phyloP scores from a whole-genome alignment of 768 basidiomycete species.

The Glaciozyma martinii region DNA sequence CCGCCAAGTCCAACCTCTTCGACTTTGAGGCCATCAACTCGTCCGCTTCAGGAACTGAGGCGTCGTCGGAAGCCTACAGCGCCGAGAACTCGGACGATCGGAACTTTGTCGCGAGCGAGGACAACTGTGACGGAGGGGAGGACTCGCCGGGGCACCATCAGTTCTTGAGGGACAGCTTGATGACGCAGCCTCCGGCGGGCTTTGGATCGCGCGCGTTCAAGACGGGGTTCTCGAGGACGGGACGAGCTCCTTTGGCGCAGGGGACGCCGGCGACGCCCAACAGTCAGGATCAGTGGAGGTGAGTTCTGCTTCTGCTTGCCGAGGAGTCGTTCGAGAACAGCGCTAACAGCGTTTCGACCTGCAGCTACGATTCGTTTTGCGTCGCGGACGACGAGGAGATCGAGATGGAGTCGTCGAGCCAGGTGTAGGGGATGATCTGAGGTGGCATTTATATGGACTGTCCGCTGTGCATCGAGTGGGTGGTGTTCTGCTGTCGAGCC shows the following conservation, averaged over 20 bases:
- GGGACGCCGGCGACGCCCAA: background rate
- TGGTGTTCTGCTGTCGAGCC: no score
- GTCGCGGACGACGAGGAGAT: constrained; percentile 25
- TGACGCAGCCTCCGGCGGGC: constrained; percentile 10
- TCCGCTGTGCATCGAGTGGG: no score
- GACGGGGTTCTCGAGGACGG: background rate
- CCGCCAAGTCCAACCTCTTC: constrained; percentile 16
- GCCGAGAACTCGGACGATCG: constrained; percentile 27
- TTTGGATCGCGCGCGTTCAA: background rate
- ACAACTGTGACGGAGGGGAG: constrained; percentile 7
- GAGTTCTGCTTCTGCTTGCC: background rate
- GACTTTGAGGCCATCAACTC: constrained; percentile 29
- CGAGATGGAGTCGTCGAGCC: constrained; percentile 7
- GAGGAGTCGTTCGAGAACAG: no score
- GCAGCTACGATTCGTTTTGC: constrained; percentile 25
- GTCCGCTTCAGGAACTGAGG: constrained; percentile 10
- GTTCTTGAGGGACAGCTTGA: constrained; percentile 18
- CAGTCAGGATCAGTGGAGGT: constrained; percentile 1
- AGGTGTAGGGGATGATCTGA: constrained; percentile 2
- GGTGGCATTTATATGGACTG: background rate
- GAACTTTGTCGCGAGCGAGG: constrained; percentile 16
- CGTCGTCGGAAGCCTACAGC: constrained; percentile 24
- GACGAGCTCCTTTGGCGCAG: background rate
- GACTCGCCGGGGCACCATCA: constrained; percentile 1
- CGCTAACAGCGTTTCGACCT: background rate